A percentile compares a stretch with the other conserved stretches of the same genome.
Evolutionary conservation across 192 early-diverging fungal species (phyloP).

Genomic region (Dissophora ornata): DNA sequence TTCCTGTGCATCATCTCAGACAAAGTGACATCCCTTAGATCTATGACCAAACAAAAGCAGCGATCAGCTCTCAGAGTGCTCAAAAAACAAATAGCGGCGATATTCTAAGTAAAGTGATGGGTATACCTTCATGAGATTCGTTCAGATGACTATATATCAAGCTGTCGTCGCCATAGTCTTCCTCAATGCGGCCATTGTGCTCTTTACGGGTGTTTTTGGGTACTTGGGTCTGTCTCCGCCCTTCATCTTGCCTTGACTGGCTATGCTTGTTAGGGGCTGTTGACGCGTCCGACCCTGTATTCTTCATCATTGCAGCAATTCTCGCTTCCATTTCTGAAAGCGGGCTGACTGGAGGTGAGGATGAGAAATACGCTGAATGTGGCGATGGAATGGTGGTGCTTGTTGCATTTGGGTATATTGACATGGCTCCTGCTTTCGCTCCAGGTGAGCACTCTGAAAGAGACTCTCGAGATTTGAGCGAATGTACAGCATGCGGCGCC

Average conservation of each 20-base stretch:
- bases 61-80: no score
- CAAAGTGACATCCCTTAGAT: constrained; percentile 37
- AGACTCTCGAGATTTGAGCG: background rate
- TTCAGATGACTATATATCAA: constrained; percentile 5
- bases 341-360: constrained; percentile 33
- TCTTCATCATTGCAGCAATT: background rate
- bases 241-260: background rate
- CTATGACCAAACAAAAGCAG: background rate
- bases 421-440: background rate
- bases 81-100: background rate
- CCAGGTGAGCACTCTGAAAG: background rate
- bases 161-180: background rate
- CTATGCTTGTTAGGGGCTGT: background rate
- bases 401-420: background rate
- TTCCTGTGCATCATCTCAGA: constrained; percentile 41
- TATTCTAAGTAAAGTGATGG: background rate
- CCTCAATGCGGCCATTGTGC: background rate
- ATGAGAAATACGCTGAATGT: constrained; percentile 8
- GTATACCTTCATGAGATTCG: constrained; percentile 31
- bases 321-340: background rate
- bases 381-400: background rate
- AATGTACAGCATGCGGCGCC: background rate
- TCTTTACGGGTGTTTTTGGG: background rate
- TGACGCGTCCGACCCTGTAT: background rate
- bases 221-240: background rate